Evolutionary conservation across 495 filamentous ascomycete genomes (phyloP), one percentile per base, ranked within the genome.

Genomic region (Acidiella bohemica): DNA sequence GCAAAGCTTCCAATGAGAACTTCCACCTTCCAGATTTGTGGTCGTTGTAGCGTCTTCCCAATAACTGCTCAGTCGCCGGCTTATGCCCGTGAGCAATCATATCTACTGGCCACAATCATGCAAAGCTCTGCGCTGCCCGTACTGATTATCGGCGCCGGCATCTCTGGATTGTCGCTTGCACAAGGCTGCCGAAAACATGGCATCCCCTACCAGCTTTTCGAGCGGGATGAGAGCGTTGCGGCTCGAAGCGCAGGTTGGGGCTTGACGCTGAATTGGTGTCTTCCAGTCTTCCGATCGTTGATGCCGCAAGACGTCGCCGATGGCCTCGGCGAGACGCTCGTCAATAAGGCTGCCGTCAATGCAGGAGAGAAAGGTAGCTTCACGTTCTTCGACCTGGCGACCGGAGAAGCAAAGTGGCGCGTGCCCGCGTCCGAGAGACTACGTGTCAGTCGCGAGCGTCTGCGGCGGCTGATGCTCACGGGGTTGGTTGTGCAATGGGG

Each of bases 161-260:
- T 42, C 24, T 14, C 28, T 22, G 39, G 37, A 9, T 19, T 38
- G 5, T 13, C 14, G 5, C 37, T 44, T 14, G 26, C 37, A 4
- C 24, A 42, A 27, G 41, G 41, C 22, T 41, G 45, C 18, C 4
- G 32, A n/a, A 41, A 36, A 14, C 40, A 41, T 12, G 32, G 20
- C 17, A 52, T 70, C n/a, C 50, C 62, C 0, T 72, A 67, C 48
- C 46, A 57, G 16, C 61, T 78, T 16, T 77, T 67, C 50, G 75
- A 79, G 37, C 64, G 69, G 3, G 73, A 78, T 47, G 41, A 55
- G 2, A 48, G 56, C 8, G 47, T 63, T 17, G 51, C 57, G 10
- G 53, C 62, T 10, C 63, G 73, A 4, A 59, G 51, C 5, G 61
- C 61, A 21, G 73, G 75, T 27, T 78, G 72, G 72, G 72, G 68